Evolutionary conservation across 768 basidiomycete species (phyloP).

Genomic region (Boletus huronensis): DNA sequence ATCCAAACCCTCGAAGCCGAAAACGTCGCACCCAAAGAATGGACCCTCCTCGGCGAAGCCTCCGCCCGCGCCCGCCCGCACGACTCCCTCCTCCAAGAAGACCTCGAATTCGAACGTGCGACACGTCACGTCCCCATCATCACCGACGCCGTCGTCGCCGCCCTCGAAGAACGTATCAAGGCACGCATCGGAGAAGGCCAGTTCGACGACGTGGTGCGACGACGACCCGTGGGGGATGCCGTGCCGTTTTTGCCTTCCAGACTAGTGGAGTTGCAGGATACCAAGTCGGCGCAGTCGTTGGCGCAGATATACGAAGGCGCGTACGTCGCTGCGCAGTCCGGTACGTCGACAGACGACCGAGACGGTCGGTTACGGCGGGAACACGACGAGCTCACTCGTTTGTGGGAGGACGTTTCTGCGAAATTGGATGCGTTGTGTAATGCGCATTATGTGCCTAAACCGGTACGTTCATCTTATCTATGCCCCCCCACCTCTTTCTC

Average conservation of each 20-base stretch:
- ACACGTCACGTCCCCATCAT: conserved; percentile 84
- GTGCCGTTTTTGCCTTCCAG: conserved; percentile 90
- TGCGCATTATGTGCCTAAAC: conserved; percentile 92
- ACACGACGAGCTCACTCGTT: conserved; percentile 77
- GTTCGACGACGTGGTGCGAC: conserved; percentile 92
- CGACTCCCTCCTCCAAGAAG: conserved; percentile 89
- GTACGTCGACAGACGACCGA: conserved; percentile 60
- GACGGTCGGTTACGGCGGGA: conserved; percentile 88
- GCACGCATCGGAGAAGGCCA: conserved; percentile 76
- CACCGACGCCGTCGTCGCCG: conserved; percentile 81
- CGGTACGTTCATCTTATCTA: conserved; percentile 46
- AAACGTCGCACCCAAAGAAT: conserved; percentile 86
- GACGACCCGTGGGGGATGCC: conserved; percentile 63
- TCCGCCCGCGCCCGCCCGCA: conserved; percentile 77
- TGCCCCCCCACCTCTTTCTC: background rate
- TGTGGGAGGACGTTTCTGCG: conserved; percentile 82
- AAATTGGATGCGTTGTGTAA: conserved; percentile 95
- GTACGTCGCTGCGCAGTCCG: conserved; percentile 65
- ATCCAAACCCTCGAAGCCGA: conserved; percentile 80
- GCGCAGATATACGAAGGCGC: conserved; percentile 97
- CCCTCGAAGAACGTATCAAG: conserved; percentile 89
- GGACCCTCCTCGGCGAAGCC: conserved; percentile 92
- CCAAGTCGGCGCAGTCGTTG: conserved; percentile 81
- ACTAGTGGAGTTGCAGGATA: conserved; percentile 84
- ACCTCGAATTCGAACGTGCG: conserved; percentile 91